Conservation (phyloP, 2,329 filamentous ascomycete genomes). For the Colletotrichum sp. region DNA sequence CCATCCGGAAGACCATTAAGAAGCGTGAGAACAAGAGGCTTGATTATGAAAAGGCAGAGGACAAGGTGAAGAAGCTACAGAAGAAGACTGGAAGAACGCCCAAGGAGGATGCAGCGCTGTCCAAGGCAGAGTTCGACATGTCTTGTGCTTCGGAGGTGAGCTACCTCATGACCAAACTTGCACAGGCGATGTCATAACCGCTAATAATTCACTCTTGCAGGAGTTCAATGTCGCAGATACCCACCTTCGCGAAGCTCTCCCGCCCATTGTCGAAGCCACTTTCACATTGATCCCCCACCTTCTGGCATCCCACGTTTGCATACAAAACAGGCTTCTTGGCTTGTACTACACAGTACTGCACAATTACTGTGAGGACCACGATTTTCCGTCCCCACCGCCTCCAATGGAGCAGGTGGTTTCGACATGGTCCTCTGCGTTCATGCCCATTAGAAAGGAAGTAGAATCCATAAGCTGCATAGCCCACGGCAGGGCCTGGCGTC, state of each 20-base stretch:
- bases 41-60: constrained; percentile 80
- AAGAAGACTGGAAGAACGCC: constrained; percentile 74
- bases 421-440: constrained; percentile 68
- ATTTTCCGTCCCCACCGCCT: constrained; percentile 74
- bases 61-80: constrained; percentile 70
- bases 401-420: constrained; percentile 74
- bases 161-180: not conserved
- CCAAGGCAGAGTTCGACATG: constrained; percentile 75
- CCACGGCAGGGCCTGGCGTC: constrained; percentile 69
- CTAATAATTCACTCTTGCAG: constrained; percentile 35
- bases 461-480: constrained; percentile 70
- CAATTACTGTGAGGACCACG: constrained; percentile 71
- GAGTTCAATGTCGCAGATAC: constrained; percentile 79
- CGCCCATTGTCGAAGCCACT: constrained; percentile 71
- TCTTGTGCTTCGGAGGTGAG: constrained; percentile 67
- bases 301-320: constrained; percentile 71
- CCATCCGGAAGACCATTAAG: constrained; percentile 83
- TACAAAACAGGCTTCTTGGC: constrained; percentile 79
- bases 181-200: too few species aligned
- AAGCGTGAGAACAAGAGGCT: constrained; percentile 82
- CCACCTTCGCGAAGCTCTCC: constrained; percentile 73
- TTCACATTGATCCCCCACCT: constrained; percentile 78
- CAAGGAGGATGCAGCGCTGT: constrained; percentile 74
- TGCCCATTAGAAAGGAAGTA: constrained; percentile 67
- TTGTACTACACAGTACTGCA: constrained; percentile 80